These are phyloP conservation scores for Boletus rubropictus DNA, from an alignment of 768 basidiomycete species.

Conservation along the genomic window DNA sequence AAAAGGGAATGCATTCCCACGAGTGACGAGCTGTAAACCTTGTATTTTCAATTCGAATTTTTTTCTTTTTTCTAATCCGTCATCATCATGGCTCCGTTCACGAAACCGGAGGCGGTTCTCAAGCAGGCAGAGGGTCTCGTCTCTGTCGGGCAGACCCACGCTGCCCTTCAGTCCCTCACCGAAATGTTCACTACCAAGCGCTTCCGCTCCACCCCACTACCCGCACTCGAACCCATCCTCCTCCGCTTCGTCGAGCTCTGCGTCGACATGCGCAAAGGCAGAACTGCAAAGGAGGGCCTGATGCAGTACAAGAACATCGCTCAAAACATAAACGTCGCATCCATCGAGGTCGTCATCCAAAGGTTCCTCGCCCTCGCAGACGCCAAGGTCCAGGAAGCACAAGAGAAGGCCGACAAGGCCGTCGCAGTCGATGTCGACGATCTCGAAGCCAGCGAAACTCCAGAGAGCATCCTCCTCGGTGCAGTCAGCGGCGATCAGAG, in stretches of 20 bases:
- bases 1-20: conserved; percentile 19
- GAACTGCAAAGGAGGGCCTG: conserved; percentile 86
- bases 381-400: conserved; percentile 76
- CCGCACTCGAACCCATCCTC: conserved; percentile 92
- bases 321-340: conserved; percentile 84
- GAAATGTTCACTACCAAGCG: conserved; percentile 93
- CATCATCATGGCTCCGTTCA: conserved; percentile 77
- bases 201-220: conserved; percentile 85
- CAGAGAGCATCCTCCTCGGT: conserved; percentile 84
- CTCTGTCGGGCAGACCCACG: conserved; percentile 85
- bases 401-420: conserved; percentile 76
- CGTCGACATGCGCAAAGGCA: conserved; percentile 89
- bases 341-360: conserved; percentile 88
- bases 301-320: conserved; percentile 99
- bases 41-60: background rate
- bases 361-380: conserved; percentile 78
- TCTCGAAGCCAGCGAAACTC: conserved; percentile 92
- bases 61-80: background rate
- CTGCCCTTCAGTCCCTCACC: conserved; percentile 82
- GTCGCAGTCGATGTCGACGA: conserved; percentile 86
- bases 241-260: conserved; percentile 94
- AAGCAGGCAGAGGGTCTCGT: conserved; percentile 94
- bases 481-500: conserved; percentile 87
- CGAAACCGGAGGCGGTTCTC: conserved; percentile 84
- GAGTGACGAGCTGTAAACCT: background rate